Conservation (phyloP, 768 basidiomycete genomes). For the Mycena indigotica region DNA sequence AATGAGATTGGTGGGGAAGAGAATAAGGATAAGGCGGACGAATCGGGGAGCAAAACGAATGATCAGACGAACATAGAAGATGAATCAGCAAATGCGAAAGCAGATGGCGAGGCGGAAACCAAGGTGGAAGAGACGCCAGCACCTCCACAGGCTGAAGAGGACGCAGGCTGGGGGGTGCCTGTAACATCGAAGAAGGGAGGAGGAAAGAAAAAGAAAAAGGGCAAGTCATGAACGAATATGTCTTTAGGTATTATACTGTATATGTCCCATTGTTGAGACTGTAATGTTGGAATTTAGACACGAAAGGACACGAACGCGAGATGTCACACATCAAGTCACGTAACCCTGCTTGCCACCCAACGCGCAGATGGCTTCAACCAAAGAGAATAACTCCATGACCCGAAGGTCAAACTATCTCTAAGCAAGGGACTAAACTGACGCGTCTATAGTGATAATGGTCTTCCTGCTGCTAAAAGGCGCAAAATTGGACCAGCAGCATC, state of each 20-base stretch:
- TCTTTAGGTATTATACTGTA: too few relatives aligned
- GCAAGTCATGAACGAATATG: too few relatives aligned
- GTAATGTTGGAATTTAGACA: too few relatives aligned
- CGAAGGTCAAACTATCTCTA: not conserved
- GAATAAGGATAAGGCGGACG: not conserved
- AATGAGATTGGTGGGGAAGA: not conserved
- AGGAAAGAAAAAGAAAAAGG: not conserved
- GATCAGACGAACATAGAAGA: too few relatives aligned
- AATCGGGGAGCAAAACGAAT: not conserved
- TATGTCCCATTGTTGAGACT: too few relatives aligned
- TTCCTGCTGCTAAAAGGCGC: slow-evolving; percentile 55
- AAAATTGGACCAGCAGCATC: slow-evolving; percentile 47
- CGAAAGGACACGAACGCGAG: not conserved
- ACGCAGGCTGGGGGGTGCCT: too few relatives aligned
- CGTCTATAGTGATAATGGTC: slow-evolving; percentile 27
- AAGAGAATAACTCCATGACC: not conserved
- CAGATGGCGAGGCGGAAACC: not conserved
- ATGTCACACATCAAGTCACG: not conserved
- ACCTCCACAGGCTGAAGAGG: not conserved
- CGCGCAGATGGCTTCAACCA: not conserved
- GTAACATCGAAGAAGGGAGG: not conserved
- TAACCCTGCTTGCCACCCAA: not conserved
- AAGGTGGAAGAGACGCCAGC: not conserved
- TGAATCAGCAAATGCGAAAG: too few relatives aligned
- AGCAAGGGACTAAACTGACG: not conserved